Base-by-base conservation (phyloP, 805 yeast species). In the Lachancea lanzarotensis region DNA sequence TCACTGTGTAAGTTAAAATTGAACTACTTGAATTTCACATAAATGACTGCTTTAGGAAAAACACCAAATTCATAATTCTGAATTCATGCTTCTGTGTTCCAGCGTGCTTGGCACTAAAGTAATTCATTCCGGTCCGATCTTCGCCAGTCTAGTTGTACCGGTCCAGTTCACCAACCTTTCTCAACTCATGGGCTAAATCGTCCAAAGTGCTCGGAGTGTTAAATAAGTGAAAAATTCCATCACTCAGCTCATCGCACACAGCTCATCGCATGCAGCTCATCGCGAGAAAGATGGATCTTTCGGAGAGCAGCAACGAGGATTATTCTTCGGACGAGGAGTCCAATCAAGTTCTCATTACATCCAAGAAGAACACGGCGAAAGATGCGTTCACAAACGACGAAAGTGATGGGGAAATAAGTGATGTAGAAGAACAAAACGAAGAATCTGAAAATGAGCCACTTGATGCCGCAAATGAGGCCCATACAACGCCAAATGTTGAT, bases 311-410 rank as follows among this genome's bases (percentile, higher is more conserved):
- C 10, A 33, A 17, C 32, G 57, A 55, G 16, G 67, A 60, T 46
- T 61, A 55, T 40, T 54, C 60, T 3, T 57, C 65, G 7, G 66
- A 61, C 11, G 63, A 61, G 31, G 60, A 51, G 6, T 52, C 49
- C 22, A 53, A 50, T 10, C 46, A 50, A 31, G 47, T 48, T 29
- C 48, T 61, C 17, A 45, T 62, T 18, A 38, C 50, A 15, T 35
- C 59, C 26, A 53, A 52, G 45, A 54, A 57, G 38, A 33, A 27
- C 12, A 34, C 39, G 20, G 35, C 48, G 29, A 42, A 49, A 43
- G 51, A 60, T 38, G 60, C 50, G 7, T 52, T 53, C 35, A 52
- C 48, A 17, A 52, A 53, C 4, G 62, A 59, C 19, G 48, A 45
- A 25, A 60, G 52, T 33, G 51, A 50, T n/a, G 59, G 52, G 29